Conservation (phyloP, 2,329 filamentous ascomycete genomes). For the Knufia fluminis region DNA sequence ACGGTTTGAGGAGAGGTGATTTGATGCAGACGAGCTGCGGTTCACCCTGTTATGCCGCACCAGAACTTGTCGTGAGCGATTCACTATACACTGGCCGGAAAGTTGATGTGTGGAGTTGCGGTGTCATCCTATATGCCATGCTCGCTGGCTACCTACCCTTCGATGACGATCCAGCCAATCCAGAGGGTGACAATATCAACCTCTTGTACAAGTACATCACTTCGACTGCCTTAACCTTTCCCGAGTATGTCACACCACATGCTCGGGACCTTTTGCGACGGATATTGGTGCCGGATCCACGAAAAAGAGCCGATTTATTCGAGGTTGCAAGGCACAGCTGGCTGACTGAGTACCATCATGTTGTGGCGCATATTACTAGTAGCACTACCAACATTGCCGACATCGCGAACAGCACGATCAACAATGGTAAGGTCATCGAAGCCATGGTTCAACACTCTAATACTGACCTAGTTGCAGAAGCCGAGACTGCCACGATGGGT, state of each 20-base stretch:
- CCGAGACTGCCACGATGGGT: conserved; percentile 56
- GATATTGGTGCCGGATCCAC: conserved; percentile 88
- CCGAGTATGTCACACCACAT: conserved; percentile 96
- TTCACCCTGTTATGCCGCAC: conserved; percentile 94
- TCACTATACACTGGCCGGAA: conserved; percentile 95
- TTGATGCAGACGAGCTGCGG: conserved; percentile 99
- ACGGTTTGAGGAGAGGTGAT: conserved; percentile 75
- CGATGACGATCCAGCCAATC: conserved; percentile 95
- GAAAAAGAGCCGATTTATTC: conserved; percentile 90
- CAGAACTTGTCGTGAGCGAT: conserved; percentile 93
- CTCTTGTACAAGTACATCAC: conserved; percentile 99
- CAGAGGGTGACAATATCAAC: conserved; percentile 98
- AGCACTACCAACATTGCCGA: conserved; percentile 80
- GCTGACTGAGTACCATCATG: conserved; percentile 93
- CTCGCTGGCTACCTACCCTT: conserved; percentile 94
- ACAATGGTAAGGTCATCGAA: conserved; percentile 38
- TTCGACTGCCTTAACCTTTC: conserved; percentile 90
- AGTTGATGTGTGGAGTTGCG: conserved; percentile 98
- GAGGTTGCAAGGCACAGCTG: conserved; percentile 97
- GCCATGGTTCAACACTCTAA: conserved; percentile 6
- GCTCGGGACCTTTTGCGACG: conserved; percentile 83
- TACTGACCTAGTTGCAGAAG: conserved; percentile 27
- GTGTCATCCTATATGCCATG: conserved; percentile 99
- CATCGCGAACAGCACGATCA: conserved; percentile 68
- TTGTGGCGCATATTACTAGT: conserved; percentile 95